Evolutionary conservation across 1,139 yeast species (phyloP), one percentile per base, ranked within the genome.

Genomic region (Lodderomyces oxycetoniae): DNA sequence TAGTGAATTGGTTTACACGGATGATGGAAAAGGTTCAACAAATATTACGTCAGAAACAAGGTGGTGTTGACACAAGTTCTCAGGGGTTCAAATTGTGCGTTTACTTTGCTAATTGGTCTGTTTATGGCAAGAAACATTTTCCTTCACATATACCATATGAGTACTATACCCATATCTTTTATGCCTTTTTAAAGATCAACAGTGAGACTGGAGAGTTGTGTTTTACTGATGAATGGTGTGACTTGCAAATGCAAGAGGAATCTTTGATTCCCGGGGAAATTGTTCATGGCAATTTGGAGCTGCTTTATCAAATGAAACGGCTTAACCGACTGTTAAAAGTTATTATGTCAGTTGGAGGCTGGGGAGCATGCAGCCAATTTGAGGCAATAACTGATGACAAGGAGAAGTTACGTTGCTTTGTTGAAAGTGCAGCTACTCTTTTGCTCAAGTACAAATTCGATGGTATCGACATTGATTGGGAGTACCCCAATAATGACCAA

Each of bases 391-490:
- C 74, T 4, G 45, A 52, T 2, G 61, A 65, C 30, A 48, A 54
- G 0, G 38, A 35, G 1, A 71, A 63, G 35, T 42, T 79, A 5
- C 50, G 52, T 2, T 53, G 33, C 1, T 87, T 89, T 55, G 74
- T 78, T 3, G 39, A 49, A 1, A 64, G 81, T 2, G 63, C 79
- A 1, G 64, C 73, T 1, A 56, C 57, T 0, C 55, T 74, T 21
- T 63, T 86, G 48, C 44, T 57, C 3, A 59, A 66, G 33, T 71
- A 77, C 49, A 82, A 85, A 0, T 78, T 91, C 48, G 97, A 91
- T 53, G 97, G 98, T 0, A 64, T 91, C 33, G 98, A 91, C 54
- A 61, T 91, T 23, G 98, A 91, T 57, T 91, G 96, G 96, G 98
- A 91, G 54, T 89, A 81, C 46, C 95, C 96, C 0, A 53, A 59